Evolutionary conservation across 129 eudicot genomes (phyloP), one percentile per base, ranked within the genome.

Genomic region (Ambrosia artemisiifolia): DNA sequence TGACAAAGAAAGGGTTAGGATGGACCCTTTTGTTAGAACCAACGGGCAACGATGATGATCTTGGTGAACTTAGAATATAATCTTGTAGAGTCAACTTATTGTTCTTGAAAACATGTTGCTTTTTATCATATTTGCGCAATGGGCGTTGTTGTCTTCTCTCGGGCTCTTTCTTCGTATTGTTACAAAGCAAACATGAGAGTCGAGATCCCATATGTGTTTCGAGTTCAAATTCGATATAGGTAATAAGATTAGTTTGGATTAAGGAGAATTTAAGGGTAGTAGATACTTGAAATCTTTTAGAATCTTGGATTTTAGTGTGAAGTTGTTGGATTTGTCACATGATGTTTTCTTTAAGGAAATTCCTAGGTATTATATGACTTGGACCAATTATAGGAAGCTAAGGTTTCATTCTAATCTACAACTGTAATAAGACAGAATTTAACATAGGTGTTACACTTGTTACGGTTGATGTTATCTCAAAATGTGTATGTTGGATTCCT

Each of bases 1-100:
- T 55, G 56, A 42, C 56, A 54, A 17, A 14, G 0, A 9, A 14
- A 65, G 73, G 72, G 16, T 34, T 71, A 40, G 90, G 95, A 56
- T 82, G 65, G 36, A 88, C 81, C 79, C 73, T 65, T 33, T 71
- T 75, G 53, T 68, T 81, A 50, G 74, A 57, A 79, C 72, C 44
- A 72, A 5, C 34, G 0, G 59, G 68, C 33, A 59, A 44, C 2
- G 68, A 2, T 13, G 68, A 14, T 42, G 59, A 72, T 72, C 57
- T 72, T 59, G 76, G 76, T n/a, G 76, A 72, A 32, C 43, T 59
- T 60, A 72, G 5, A 9, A 72, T 72, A 44, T 51, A 72, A 3
- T 72, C 68, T 18, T 10, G 68, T 72, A 72, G 59, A 43, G 76
- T 88, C n/a, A 67, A 49, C 36, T 49, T 72, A 46, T 76, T 28